Base-by-base conservation (phyloP, 164 flowering plant species). In the Chimonanthus praecox region DNA sequence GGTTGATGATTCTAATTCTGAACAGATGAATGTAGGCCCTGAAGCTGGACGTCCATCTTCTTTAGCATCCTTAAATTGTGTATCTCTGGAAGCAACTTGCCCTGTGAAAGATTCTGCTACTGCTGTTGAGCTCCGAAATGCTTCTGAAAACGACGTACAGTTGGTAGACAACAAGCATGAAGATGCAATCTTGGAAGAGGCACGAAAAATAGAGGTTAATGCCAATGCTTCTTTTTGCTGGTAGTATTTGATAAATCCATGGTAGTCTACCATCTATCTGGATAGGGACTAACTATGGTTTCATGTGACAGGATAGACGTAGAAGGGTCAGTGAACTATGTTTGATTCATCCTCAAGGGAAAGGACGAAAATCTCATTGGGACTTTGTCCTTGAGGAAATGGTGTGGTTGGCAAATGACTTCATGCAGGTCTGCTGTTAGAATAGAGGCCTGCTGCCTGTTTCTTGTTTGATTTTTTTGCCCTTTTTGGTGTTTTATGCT, bases 341-440 rank as follows among this genome's bases (percentile, higher is more conserved):
- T 79, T 79, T 75, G 78, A 82, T 84, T 75, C 74, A 74, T 46
- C 82, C 84, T 5, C 68, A 67, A 63, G 90, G 85, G 74, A 76
- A 54, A 60, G 83, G 76, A 7, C 80, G 76, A n/a, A 94, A 90
- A 80, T 87, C 93, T 79, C 98, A 91, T 48, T 96, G 99, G 99
- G 96, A 88, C 73, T 92, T 87, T 84, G 93, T 96, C 58, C 93
- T 96, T 73, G 98, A 94, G 84, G 99, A 96, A 85, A 94, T 94
- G 97, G 84, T 89, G 68, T 96, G 99, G 99, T 74, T 94, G 84
- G 99, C 99, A 63, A 90, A 96, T 91, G 99, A 96, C 82, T 94
- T 94, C 85, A 85, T 87, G 33, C 99, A 96, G 99, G 99, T 93
- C 44, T 80, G 80, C 58, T 68, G 49, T 64, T 44, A 3, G 16